Evolutionary conservation across 83 land plant species (phyloP), one percentile per base, ranked within the genome.

Genomic region (Picea mariana): DNA sequence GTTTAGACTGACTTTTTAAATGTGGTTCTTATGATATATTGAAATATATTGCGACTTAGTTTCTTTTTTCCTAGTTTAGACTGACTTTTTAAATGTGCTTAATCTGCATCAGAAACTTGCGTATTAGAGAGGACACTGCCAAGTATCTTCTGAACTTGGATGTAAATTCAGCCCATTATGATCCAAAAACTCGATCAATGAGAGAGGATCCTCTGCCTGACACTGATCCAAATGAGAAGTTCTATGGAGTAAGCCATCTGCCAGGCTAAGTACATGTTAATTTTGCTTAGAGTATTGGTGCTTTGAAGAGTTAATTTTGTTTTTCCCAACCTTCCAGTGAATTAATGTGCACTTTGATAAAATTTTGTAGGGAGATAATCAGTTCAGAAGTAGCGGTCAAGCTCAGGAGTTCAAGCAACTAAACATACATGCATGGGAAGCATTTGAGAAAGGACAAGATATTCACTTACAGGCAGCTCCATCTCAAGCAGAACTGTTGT

Each of bases 181-280:
- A 97, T 85, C 99, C 99, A 0, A 97, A 97, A 79, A 95, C 98
- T 24, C 91, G 98, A 62, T 95, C 99, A 24, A 95, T 97, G 99
- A 87, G 99, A 64, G 99, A 97, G 81, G 99, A 97, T 95, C 99
- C 99, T 66, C 84, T 91, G 8, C 98, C 99, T 38, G 99, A 97
- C 84, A 90, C 83, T 63, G 98, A 97, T 89, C 98, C 99, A 44
- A 97, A 93, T 87, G 99, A 97, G 90, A 97, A 97, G 88, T 97
- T 97, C 59, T 95, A 97, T 87, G 89, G 62, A 31, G 98, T 95
- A 81, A 78, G 88, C 24, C 31, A 20, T 20, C 9, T 52, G 21
- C 17, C 27, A 76, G 9, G 16, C 7, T 9, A 40, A 8, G 12
- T 2, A 40, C 1, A 71, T 38, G 20, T 6, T 6, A 71, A 21